phyloP scores from a whole-genome alignment of 2,329 filamentous ascomycete genomes.

The Trichoderma sp. region DNA sequence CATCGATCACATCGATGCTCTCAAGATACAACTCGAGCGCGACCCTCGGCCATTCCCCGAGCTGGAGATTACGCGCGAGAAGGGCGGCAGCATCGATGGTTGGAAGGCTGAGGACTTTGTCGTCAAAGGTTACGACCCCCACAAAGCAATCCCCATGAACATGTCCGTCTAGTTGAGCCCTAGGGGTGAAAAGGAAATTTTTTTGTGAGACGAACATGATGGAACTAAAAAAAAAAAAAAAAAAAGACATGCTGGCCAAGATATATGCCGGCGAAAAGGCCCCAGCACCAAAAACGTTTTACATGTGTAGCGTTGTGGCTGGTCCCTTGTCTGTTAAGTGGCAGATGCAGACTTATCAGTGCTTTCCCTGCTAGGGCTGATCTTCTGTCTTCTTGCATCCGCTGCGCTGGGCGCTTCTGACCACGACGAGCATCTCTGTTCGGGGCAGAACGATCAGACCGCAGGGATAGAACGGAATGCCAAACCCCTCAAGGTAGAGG shows the following conservation, averaged over 20 bases:
- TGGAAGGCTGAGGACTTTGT: slow-evolving; percentile 88
- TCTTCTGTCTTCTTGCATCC: background rate
- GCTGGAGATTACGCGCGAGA: slow-evolving; percentile 66
- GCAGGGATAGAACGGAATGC: background rate
- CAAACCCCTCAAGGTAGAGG: background rate
- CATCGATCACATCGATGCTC: slow-evolving; percentile 82
- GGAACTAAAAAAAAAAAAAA: too few species aligned
- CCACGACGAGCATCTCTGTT: background rate
- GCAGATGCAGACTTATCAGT: slow-evolving; percentile 1
- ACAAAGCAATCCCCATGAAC: slow-evolving; percentile 94
- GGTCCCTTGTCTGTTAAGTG: background rate
- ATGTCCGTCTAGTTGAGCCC: slow-evolving; percentile 71
- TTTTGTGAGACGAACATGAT: background rate
- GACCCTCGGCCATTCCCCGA: slow-evolving; percentile 79
- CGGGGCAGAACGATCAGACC: background rate
- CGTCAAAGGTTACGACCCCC: slow-evolving; percentile 82
- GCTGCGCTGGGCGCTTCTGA: background rate
- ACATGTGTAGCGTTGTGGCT: background rate
- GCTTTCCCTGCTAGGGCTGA: background rate
- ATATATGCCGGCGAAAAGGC: background rate
- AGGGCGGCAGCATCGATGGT: slow-evolving; percentile 76
- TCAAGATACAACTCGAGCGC: slow-evolving; percentile 74
- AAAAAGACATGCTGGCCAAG: background rate
- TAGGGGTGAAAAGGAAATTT: background rate
- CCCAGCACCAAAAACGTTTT: background rate